Conservation (phyloP, 306 rosid genomes). For the Oemleria cerasiformis region DNA sequence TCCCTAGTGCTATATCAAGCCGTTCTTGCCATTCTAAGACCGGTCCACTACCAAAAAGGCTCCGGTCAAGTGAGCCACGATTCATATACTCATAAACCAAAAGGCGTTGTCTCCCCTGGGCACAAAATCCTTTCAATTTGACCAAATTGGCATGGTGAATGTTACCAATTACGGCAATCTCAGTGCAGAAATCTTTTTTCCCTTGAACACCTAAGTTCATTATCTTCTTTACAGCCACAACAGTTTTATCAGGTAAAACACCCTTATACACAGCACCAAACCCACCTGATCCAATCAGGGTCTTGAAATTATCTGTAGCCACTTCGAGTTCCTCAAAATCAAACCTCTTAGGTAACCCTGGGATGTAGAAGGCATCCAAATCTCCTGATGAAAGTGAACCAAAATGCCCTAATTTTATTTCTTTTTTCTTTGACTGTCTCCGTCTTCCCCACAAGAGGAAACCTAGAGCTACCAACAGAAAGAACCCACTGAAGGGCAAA, state of each 20-base stretch:
- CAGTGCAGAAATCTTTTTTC: slow-evolving; percentile 83
- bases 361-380: slow-evolving; percentile 63
- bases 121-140: slow-evolving; percentile 78
- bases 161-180: slow-evolving; percentile 84
- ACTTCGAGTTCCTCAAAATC: slow-evolving; percentile 61
- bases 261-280: slow-evolving; percentile 86
- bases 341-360: slow-evolving; percentile 88
- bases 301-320: slow-evolving; percentile 73
- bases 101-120: slow-evolving; percentile 68
- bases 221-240: slow-evolving; percentile 89
- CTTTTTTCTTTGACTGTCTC: slow-evolving; percentile 30
- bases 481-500: slow-evolving; percentile 50
- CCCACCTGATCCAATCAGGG: slow-evolving; percentile 82
- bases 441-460: slow-evolving; percentile 55
- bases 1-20: slow-evolving; percentile 68
- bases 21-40: slow-evolving; percentile 92
- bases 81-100: slow-evolving; percentile 89
- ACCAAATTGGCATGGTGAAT: slow-evolving; percentile 84
- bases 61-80: slow-evolving; percentile 76
- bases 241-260: slow-evolving; percentile 55
- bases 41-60: slow-evolving; percentile 71
- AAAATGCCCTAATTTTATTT: slow-evolving; percentile 41
- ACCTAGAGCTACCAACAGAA: slow-evolving; percentile 45
- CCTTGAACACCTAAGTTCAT: slow-evolving; percentile 72
- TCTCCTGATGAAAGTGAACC: slow-evolving; percentile 55